Evolutionary conservation across 163 green algal genomes (phyloP), one percentile per base, ranked within the genome.

Genomic region (Chloromonas sp.): DNA sequence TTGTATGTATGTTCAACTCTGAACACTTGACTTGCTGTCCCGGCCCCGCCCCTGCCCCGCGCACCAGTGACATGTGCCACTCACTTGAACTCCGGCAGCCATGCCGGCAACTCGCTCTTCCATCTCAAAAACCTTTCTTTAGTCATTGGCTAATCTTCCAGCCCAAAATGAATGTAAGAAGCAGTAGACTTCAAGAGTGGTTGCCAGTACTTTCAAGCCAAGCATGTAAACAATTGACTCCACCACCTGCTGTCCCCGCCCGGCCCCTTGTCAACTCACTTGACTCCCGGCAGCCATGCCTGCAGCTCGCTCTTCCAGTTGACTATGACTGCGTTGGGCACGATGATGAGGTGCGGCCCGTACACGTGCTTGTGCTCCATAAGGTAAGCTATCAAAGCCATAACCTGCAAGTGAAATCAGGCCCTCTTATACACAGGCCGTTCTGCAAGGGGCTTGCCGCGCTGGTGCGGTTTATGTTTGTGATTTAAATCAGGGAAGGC

Each of bases 271-370:
- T 11, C 11, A 74, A 74, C 80, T 83, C 70, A 84, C 82, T 81
- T 84, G 70, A 95, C 91, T 59, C 85, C 85, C 5, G 96, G 96
- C 86, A 99, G 92, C 97, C 97, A 99, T 61, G 91, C 81, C 5
- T 92, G 91, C 14, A 99, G 92, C 94, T 99, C 97, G 57, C 81
- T 89, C 92, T 98, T 99, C 97, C 97, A 99, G 91, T 99, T 99
- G 78, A 99, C 96, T 15, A 99, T 96, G 78, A 99, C 97, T 14
- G 97, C 97, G 87, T 99, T 99, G 87, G 97, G 97, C 84, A 99
- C 97, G 85, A 99, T 98, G 91, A 99, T 99, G 79, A 99, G 93
- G 93, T 99, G 97, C 1, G 97, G 97, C 15, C 97, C 97, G 84
- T 95, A 98, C 90, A 98, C 98, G 87, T 92, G 89, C 92, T 99